A percentile compares a stretch with the other conserved stretches of the same genome.
Conservation (phyloP, 805 yeast species). For the Ogataea parapolymorpha region DNA sequence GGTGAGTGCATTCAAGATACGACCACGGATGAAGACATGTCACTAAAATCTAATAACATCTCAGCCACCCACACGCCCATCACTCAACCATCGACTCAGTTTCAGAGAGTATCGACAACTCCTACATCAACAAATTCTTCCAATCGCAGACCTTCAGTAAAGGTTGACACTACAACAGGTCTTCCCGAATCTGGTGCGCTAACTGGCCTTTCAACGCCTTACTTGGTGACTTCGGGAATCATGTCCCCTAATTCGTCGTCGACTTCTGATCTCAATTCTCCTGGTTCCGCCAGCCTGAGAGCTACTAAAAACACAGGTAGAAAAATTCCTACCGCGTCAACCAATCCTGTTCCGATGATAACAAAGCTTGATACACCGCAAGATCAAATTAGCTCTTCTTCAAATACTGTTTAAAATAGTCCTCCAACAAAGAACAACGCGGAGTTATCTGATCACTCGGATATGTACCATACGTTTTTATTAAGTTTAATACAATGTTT, state of each 20-base stretch:
- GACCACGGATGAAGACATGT: constrained; percentile 20
- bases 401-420: not conserved
- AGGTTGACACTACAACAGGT: constrained; percentile 39
- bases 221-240: constrained; percentile 60
- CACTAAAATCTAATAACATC: constrained; percentile 11
- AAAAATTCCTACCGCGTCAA: constrained; percentile 24
- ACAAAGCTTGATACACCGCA: constrained; percentile 27
- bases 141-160: constrained; percentile 28
- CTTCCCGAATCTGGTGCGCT: constrained; percentile 19
- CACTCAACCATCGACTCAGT: constrained; percentile 19
- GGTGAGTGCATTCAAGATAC: constrained; percentile 16
- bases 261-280: constrained; percentile 15
- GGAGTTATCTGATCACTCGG: no score
- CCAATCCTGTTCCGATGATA: constrained; percentile 30
- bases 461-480: no score
- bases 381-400: not conserved
- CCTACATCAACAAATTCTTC: constrained; percentile 28
- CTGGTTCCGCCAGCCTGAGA: constrained; percentile 4
- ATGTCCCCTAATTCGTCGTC: constrained; percentile 45
- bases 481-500: no score
- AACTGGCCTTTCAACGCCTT: constrained; percentile 65
- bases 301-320: constrained; percentile 11
- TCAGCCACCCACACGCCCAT: constrained; percentile 22
- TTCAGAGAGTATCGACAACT: constrained; percentile 26
- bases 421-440: not conserved